phyloP scores from a whole-genome alignment of 106 monocot genomes.

The Cymbidium sinense region DNA sequence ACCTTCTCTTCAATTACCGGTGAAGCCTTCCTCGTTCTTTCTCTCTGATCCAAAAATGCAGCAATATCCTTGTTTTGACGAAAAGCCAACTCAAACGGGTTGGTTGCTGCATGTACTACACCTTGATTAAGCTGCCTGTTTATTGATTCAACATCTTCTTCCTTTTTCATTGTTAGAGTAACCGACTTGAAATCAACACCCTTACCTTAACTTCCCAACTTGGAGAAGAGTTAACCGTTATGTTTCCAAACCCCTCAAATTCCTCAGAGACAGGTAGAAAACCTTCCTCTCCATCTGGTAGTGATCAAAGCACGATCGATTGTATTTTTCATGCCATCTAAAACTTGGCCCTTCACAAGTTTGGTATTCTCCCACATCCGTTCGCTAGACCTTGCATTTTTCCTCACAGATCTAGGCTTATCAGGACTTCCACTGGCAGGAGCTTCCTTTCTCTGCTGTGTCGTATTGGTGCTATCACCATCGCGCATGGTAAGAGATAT shows the following conservation, averaged over 20 bases:
- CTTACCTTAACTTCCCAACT: slow-evolving; percentile 64
- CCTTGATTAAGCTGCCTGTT: slow-evolving; percentile 62
- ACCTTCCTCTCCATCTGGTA: slow-evolving; percentile 88
- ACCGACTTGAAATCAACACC: slow-evolving; percentile 55
- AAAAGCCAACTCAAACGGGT: slow-evolving; percentile 72
- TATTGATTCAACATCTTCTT: slow-evolving; percentile 59
- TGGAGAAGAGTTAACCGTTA: slow-evolving; percentile 51
- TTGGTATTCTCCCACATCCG: slow-evolving; percentile 34
- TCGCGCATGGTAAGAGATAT: slow-evolving; percentile 88
- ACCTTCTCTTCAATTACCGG: slow-evolving; percentile 16
- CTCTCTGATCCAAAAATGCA: slow-evolving; percentile 58
- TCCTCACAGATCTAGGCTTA: slow-evolving; percentile 39
- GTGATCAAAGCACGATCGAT: slow-evolving; percentile 57
- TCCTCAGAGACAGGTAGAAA: slow-evolving; percentile 84
- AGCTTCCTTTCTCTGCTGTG: slow-evolving; percentile 32
- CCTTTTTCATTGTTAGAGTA: slow-evolving; percentile 89
- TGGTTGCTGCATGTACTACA: slow-evolving; percentile 51
- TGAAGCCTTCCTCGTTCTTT: slow-evolving; percentile 20
- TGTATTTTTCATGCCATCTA: slow-evolving; percentile 66
- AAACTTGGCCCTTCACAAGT: slow-evolving; percentile 51
- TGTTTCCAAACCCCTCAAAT: slow-evolving; percentile 54
- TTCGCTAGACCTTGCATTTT: slow-evolving; percentile 33
- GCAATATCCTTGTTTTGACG: slow-evolving; percentile 80
- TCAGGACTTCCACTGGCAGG: slow-evolving; percentile 29
- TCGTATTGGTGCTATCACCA: slow-evolving; percentile 36